Evolutionary conservation across 1,139 yeast genomes (phyloP).

Genomic region (Saccharomyces hybrid): DNA sequence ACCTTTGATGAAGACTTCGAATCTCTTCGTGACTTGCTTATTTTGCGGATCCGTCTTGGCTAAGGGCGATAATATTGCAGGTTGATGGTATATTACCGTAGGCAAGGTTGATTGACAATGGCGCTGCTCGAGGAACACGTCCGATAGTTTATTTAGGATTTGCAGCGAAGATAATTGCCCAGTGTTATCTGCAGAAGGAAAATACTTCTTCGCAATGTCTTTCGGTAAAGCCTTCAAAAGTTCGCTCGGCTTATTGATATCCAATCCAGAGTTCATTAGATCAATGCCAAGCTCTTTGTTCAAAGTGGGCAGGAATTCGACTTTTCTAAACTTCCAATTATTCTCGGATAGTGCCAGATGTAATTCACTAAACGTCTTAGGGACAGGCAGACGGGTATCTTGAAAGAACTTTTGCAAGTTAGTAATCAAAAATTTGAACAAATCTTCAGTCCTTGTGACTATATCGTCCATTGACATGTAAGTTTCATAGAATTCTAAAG

Average conservation of each 20-base stretch:
- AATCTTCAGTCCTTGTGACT: slow-evolving; percentile 54
- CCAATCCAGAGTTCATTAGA: slow-evolving; percentile 30
- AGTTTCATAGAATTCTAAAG: slow-evolving; percentile 94
- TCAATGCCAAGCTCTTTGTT: slow-evolving; percentile 37
- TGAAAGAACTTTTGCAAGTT: slow-evolving; percentile 4
- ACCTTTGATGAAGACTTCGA: slow-evolving; percentile 76
- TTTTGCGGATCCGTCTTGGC: slow-evolving; percentile 44
- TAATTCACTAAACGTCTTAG: slow-evolving; percentile 37
- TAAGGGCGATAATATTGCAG: slow-evolving; percentile 77
- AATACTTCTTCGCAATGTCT: slow-evolving; percentile 1
- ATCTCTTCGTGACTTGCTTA: slow-evolving; percentile 38
- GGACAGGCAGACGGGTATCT: slow-evolving; percentile 4
- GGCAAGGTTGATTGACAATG: slow-evolving; percentile 51
- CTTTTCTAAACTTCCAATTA: slow-evolving; percentile 30
- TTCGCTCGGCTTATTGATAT: slow-evolving; percentile 34
- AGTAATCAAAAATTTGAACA: slow-evolving; percentile 40
- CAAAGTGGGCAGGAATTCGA: slow-evolving; percentile 57
- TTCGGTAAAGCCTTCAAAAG: slow-evolving; percentile 30
- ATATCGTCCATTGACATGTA: slow-evolving; percentile 90
- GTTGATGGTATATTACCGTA: slow-evolving; percentile 74
- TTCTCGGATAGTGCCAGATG: slow-evolving; percentile 30
- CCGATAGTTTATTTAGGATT: slow-evolving; percentile 60
- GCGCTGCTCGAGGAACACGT: slow-evolving; percentile 47
- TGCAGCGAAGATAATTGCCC: slow-evolving; percentile 38
- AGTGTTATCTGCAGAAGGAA: slow-evolving; percentile 1